Evolutionary conservation across 2,329 filamentous ascomycete genomes (phyloP).

Genomic region (Metarhizium humberi): DNA sequence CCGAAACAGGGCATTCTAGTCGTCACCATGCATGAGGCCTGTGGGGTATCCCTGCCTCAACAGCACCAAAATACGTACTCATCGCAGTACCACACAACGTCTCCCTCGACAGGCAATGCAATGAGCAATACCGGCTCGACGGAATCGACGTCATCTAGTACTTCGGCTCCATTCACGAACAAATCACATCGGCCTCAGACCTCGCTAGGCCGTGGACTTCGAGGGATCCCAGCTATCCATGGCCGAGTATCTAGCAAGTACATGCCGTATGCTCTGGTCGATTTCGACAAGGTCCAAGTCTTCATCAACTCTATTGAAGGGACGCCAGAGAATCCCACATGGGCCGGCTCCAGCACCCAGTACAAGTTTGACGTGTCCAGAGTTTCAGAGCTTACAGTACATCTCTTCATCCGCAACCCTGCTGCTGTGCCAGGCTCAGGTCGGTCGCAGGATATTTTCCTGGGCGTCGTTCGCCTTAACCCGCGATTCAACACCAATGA

Average conservation of each 20-base stretch:
- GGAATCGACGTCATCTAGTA: too few species aligned
- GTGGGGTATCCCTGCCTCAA: conserved; percentile 79
- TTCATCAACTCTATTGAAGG: conserved; percentile 97
- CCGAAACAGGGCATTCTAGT: conserved; percentile 89
- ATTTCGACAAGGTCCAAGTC: conserved; percentile 98
- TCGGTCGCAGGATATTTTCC: conserved; percentile 90
- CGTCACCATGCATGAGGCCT: conserved; percentile 90
- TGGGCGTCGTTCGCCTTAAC: conserved; percentile 75
- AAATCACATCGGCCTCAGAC: too few species aligned
- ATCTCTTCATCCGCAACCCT: conserved; percentile 91
- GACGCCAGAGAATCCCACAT: conserved; percentile 85
- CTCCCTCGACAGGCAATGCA: conserved; percentile 41
- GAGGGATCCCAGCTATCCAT: too few species aligned
- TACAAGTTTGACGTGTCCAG: conserved; percentile 99
- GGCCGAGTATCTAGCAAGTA: conserved; percentile 84
- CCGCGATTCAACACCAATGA: conserved; percentile 70
- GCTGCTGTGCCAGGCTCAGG: conserved; percentile 75
- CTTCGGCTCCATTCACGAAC: too few species aligned
- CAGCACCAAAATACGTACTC: conserved; percentile 74
- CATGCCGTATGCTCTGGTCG: conserved; percentile 89
- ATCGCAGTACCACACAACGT: conserved; percentile 62
- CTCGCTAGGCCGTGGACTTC: too few species aligned
- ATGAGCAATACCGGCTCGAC: too few species aligned
- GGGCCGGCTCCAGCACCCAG: conserved; percentile 96
- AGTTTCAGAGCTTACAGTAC: conserved; percentile 81